Evolutionary conservation across 169 alveolate genomes (phyloP).

Genomic region (Cryptosporidium parvum): DNA sequence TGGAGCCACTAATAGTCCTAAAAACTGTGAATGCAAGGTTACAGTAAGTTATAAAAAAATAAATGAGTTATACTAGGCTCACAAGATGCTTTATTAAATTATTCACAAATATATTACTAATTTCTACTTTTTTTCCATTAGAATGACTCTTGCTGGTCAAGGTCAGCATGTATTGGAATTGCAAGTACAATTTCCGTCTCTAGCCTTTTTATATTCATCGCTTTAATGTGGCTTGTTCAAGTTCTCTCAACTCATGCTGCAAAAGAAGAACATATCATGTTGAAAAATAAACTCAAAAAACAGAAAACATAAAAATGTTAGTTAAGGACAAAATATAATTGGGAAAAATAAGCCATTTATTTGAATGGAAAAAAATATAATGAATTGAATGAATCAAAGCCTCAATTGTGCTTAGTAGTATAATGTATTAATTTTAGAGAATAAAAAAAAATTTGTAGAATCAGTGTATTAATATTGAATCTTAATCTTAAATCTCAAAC

Average conservation of each 20-base stretch:
- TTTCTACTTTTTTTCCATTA: not conserved
- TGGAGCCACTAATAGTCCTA: not conserved
- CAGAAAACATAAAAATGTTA: not conserved
- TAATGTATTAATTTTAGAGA: no score
- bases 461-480: no score
- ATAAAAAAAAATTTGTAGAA: not conserved
- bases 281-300: not conserved
- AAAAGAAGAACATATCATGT: slow-evolving; percentile 18
- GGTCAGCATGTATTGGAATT: slow-evolving; percentile 45
- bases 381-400: not conserved
- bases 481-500: not conserved
- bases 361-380: no score
- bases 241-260: slow-evolving; percentile 31
- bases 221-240: slow-evolving; percentile 45
- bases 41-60: slow-evolving; percentile 27
- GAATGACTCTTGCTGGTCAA: slow-evolving; percentile 50
- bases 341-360: not conserved
- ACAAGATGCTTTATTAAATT: not conserved
- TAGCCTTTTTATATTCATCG: slow-evolving; percentile 13
- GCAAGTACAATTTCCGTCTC: slow-evolving; percentile 49
- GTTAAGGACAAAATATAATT: no score
- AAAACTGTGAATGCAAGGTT: slow-evolving; percentile 38
- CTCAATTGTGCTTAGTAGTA: not conserved
- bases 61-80: not conserved
- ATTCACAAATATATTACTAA: not conserved